Percentiles rank a stretch among this genome's conserved stretches.
These are phyloP conservation scores for Areca catechu DNA, from an alignment of 176 grass and related monocot species.

Conservation along the genomic window DNA sequence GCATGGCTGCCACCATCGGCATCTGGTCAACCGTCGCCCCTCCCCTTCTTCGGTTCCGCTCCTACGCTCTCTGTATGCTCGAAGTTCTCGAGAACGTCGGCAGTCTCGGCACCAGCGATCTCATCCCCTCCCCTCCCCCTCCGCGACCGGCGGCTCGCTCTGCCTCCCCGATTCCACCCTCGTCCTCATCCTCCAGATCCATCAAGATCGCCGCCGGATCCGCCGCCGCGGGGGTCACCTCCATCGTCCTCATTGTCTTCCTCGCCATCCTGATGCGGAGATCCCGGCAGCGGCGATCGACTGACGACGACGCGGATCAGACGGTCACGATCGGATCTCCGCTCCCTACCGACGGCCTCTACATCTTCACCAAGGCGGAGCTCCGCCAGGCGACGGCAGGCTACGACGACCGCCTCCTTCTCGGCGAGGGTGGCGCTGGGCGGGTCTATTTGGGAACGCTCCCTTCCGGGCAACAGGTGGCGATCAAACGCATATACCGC, in stretches of 20 bases:
- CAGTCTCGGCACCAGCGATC: constrained; percentile 30
- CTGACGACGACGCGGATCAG: neutral
- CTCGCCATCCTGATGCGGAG: constrained; percentile 13
- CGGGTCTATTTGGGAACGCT: constrained; percentile 59
- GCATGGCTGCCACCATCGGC: constrained; percentile 46
- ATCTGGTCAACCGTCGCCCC: constrained; percentile 38
- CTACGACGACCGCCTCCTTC: constrained; percentile 41
- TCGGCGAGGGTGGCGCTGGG: constrained; percentile 50
- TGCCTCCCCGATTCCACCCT: neutral
- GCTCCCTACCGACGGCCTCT: constrained; percentile 48
- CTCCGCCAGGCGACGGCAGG: constrained; percentile 46
- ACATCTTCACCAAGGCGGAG: constrained; percentile 67
- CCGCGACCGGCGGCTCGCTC: neutral
- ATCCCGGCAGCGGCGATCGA: neutral
- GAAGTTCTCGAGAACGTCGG: constrained; percentile 62
- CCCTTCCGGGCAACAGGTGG: constrained; percentile 51
- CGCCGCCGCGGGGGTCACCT: constrained; percentile 24
- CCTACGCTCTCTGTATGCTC: constrained; percentile 55
- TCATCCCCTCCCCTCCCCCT: constrained; percentile 42
- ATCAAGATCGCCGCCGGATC: constrained; percentile 36
- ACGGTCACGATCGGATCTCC: neutral
- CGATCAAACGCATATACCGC: constrained; percentile 54
- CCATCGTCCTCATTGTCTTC: constrained; percentile 18
- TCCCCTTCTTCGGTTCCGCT: constrained; percentile 18
- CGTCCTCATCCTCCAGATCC: constrained; percentile 6